Evolutionary conservation across 2,329 filamentous ascomycete species (phyloP), one percentile per base, ranked within the genome.

Genomic region (Fusarium buharicum): DNA sequence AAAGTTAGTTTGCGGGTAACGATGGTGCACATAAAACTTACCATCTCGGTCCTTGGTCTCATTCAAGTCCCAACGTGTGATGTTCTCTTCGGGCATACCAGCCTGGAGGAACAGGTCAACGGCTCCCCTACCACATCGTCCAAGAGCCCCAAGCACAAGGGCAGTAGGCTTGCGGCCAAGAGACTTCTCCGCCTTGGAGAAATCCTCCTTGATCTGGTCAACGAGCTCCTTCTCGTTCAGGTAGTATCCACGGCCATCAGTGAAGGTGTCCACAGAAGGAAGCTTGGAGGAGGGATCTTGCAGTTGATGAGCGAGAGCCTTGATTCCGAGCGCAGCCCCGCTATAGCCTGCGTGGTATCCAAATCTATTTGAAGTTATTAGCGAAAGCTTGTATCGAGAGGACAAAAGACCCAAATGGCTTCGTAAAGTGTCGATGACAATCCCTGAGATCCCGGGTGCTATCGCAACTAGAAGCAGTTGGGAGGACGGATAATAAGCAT

Each of bases 291-390:
- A 85, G 39, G 88, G 85, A 76, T 93, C 85, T 38, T 84, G 85
- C 62, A 94, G 82, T 77, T 97, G 92, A 85, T 88, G 90, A 11
- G 91, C 86, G 91, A 93, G 97, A 39, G 88, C 86, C 83, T 93
- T 85, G 34, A 96, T 77, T 22, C 90, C 91, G 47, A 93, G 80
- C 9, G 90, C 90, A 36, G 89, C 85, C 30, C 88, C 87, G 5
- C 90, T 87, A 73, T 91, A 95, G 17, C 91, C 92, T 27, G 91
- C 92, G 59, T 89, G 86, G 76, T 88, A 91, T 13, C 89, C 85
- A 69, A 92, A 92, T 5, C 59, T 62, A 1, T 88, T 12, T 4
- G 14, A 4, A 24, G 3, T 3, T 9, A 12, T 59, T 7, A 59
- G 46, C 9, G 17, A 22, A 41, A 4, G 18, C 2, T 11, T 1